Base-by-base conservation (phyloP, 345 rosid species). In the Citrus mangshanensis region DNA sequence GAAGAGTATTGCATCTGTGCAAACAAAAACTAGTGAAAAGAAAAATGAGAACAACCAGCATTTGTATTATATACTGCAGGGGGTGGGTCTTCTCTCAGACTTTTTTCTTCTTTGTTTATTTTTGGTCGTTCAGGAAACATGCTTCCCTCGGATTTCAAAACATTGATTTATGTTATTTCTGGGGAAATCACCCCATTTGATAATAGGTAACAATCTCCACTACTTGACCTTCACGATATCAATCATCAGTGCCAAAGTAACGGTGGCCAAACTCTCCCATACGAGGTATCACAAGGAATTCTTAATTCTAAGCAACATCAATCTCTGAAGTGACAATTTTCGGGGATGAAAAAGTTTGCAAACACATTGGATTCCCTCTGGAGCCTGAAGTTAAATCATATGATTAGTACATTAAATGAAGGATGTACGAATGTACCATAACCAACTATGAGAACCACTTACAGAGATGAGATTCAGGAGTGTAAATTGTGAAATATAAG, bases 221-320 rank as follows among this genome's bases (percentile, higher is more conserved):
- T 30, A 74, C 25, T 12, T 30, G 21, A 22, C 49, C 25, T 56
- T 30, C 35, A 25, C 67, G 22, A 62, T 84, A 66, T 86, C 83
- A 95, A 82, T 97, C 98, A 77, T 94, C 98, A 9, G 99, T 97
- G 8, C 99, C 98, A 63, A 97, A 97, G 89, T 97, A 97, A 13
- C 97, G 94, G 83, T 97, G 97, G 4, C 99, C 99, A 73, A 92
- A 97, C 89, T 94, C 98, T 25, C 97, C 98, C 95, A 94, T 80
- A 27, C 99, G 98, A 4, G 99, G 98, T 83, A 97, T 88, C 37
- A 96, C 98, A 10, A 95, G 93, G 81, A 84, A 97, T 77, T 94
- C 99, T 78, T 93, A 90, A 62, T 94, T 94, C 75, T 93, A 80
- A 13, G 93, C 84, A 81, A 75, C 93, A 68, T 92, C 98, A 64